Evolutionary conservation across 176 grass and related monocot species (phyloP), one percentile per base, ranked within the genome.

Genomic region (Stipa capillata): DNA sequence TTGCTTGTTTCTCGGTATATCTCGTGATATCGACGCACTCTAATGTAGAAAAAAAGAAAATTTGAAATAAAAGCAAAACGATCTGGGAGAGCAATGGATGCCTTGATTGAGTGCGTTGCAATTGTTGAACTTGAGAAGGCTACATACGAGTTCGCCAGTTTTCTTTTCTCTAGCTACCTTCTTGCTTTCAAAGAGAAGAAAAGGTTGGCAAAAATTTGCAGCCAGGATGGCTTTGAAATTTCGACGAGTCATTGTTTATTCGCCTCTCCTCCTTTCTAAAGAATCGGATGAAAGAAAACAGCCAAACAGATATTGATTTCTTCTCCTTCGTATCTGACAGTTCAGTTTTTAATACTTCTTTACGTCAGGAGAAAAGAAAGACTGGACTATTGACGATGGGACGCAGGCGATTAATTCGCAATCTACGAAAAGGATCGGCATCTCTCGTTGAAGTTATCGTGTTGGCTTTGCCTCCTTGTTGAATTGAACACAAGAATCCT

Each of bases 391-490:
- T 59, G 66, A 53, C 60, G 51, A 54, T 13, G 39, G 69, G 65
- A 74, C 13, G 5, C 10, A 28, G 12, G 27, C 15, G 45, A 63
- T 79, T 45, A 43, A 17, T 54, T 85, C 1, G 54, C 42, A 20
- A 15, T 48, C 29, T 11, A 40, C 24, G 71, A 71, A 37, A 89
- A 64, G 63, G 87, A 77, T 81, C 63, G 71, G 70, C 69, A 71
- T 80, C 43, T 55, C n/a, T n/a, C 15, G 61, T 53, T 61, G 47
- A 70, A 62, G 50, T 44, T 28, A n/a, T 67, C 33, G 56, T 39
- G 57, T 82, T 36, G 29, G 69, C 27, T 42, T 50, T 62, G 72
- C 43, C 77, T 53, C 23, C 2, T 63, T 54, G 52, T 89, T 89
- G 62, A 76, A 76, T 9, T 81, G 82, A 85, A 81, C 63, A 37